Evolutionary conservation across 306 rosid genomes (phyloP).

Genomic region (Vigna hirtella): DNA sequence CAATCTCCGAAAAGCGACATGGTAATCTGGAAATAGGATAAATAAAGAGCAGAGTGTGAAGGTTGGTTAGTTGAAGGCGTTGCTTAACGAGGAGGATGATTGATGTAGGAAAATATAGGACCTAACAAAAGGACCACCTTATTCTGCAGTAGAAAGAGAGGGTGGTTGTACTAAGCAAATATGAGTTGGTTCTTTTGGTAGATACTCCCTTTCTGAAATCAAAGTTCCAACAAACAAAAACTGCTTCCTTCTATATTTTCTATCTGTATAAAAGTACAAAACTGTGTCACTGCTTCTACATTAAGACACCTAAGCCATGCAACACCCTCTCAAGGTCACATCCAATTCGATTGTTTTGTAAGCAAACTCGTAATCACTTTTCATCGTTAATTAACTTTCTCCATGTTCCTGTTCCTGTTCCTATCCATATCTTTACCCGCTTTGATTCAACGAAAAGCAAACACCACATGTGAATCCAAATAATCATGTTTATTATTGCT

Average conservation of each 20-base stretch:
- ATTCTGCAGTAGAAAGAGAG: too few relatives aligned
- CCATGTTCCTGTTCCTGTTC: conserved; percentile 20
- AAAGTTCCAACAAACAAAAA: conserved; percentile 4
- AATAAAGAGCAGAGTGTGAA: too few relatives aligned
- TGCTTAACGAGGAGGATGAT: conserved; percentile 6
- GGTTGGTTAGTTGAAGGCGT: too few relatives aligned
- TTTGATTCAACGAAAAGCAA: conserved; percentile 42
- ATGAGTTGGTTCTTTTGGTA: conserved; percentile 38
- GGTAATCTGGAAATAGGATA: too few relatives aligned
- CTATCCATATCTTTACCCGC: not conserved
- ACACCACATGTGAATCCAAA: conserved; percentile 47
- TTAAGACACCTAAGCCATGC: too few relatives aligned
- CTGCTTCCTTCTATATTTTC: too few relatives aligned
- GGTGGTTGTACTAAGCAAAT: conserved; percentile 4
- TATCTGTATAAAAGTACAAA: not conserved
- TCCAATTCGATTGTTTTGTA: conserved; percentile 45
- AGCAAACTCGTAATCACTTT: conserved; percentile 39
- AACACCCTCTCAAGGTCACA: not conserved
- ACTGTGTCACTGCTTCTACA: too few relatives aligned
- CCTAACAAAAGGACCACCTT: conserved; percentile 37
- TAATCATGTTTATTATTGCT: conserved; percentile 56
- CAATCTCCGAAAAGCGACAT: too few relatives aligned
- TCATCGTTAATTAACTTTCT: conserved; percentile 2
- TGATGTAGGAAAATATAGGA: conserved; percentile 40
- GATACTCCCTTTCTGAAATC: conserved; percentile 14